A percentile compares a stretch with the other conserved stretches of the same genome.
phyloP scores from a whole-genome alignment of 2,329 filamentous ascomycete species.

The Metarhizium rileyi region DNA sequence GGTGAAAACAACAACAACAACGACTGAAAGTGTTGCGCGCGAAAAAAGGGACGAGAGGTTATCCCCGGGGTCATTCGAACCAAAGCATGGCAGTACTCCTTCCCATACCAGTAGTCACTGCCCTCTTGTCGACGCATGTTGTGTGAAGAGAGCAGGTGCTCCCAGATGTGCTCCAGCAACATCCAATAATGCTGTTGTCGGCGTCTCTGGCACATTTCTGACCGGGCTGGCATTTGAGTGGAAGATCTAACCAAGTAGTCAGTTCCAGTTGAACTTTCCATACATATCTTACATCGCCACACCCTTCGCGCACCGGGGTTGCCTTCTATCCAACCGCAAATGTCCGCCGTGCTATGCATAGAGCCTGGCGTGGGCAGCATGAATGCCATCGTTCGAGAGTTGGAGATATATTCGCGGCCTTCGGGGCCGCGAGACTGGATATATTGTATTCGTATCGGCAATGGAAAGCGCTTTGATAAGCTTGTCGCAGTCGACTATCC shows the following conservation, averaged over 20 bases:
- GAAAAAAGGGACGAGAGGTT: not conserved
- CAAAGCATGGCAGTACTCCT: slow-evolving; percentile 5
- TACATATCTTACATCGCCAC: not conserved
- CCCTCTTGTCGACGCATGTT: slow-evolving; percentile 9
- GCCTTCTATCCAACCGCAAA: slow-evolving; percentile 14
- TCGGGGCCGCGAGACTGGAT: not conserved
- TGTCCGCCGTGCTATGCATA: slow-evolving; percentile 2
- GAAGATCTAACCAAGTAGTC: slow-evolving; percentile 3
- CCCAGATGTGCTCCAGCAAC: slow-evolving; percentile 10
- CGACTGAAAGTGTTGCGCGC: too few relatives aligned
- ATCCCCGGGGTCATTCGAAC: not conserved
- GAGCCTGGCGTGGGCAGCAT: not conserved
- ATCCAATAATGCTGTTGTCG: slow-evolving; percentile 11
- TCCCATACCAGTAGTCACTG: not conserved
- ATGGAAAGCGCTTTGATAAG: not conserved
- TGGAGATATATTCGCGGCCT: not conserved
- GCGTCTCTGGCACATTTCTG: slow-evolving; percentile 12
- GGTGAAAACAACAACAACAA: too few relatives aligned
- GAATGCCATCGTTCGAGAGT: not conserved
- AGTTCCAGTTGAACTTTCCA: not conserved
- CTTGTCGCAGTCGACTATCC: too few relatives aligned
- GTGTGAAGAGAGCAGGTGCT: slow-evolving; percentile 10
- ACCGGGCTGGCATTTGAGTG: slow-evolving; percentile 11
- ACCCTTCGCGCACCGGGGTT: slow-evolving; percentile 7
- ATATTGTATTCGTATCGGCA: not conserved